Conservation (phyloP, 2,329 filamentous ascomycete genomes). For the Neoarthrinium moseri region DNA sequence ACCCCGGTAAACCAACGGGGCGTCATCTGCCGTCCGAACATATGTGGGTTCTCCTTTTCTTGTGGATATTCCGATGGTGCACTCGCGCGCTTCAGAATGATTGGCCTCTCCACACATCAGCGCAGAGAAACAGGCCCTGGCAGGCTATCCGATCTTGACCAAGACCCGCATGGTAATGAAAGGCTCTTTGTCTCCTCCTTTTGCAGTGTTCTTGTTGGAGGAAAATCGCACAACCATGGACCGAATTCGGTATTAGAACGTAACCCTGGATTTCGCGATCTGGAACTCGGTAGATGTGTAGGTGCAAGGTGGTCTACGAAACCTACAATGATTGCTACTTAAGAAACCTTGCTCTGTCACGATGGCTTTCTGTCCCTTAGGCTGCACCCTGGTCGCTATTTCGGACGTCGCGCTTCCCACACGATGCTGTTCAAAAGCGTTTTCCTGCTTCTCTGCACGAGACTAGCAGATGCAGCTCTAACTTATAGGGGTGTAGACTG, state of each 20-base stretch:
- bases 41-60: not conserved
- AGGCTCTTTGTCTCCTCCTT: constrained; percentile 1
- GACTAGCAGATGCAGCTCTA: constrained; percentile 39
- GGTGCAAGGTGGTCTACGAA: not conserved
- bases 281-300: not conserved
- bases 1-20: not conserved
- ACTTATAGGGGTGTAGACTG: constrained; percentile 69
- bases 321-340: not conserved
- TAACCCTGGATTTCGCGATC: not conserved
- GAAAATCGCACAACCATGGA: not conserved
- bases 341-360: not conserved
- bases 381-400: not conserved
- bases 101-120: not conserved
- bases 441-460: not conserved
- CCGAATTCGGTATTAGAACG: not conserved
- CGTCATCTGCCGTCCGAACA: not conserved
- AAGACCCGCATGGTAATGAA: not conserved
- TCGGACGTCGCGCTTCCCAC: not conserved
- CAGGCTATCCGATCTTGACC: not conserved
- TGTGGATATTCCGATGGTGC: not conserved
- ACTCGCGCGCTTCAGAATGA: not conserved
- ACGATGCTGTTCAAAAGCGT: constrained; percentile 2
- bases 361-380: not conserved
- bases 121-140: not conserved
- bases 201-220: constrained; percentile 3